Evolutionary conservation across 495 filamentous ascomycete genomes (phyloP), one percentile per base, ranked within the genome.

Genomic region (Baudoinia panamericana): DNA sequence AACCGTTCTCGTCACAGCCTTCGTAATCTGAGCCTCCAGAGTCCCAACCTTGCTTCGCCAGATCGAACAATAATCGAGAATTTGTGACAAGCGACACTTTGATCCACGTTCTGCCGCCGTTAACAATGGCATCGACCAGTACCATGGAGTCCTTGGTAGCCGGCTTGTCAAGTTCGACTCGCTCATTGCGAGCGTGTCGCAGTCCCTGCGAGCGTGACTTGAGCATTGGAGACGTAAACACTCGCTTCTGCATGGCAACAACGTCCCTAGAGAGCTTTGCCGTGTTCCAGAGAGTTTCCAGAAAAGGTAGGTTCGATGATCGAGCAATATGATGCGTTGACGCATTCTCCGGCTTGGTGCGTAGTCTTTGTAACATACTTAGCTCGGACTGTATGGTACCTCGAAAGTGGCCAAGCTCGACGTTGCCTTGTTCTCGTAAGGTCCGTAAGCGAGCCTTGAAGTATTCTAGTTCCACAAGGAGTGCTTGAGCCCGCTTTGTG

Each of bases 1-100:
- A 45, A 46, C 71, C 65, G 22, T n/a, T 22, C 10, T 70, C 66
- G 30, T 63, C 61, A 8, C 61, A 52, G 25, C 50, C 52, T 4
- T 62, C 61, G 26, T 48, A 46, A 25, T 50, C 46, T 11, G 43
- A 43, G 12, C 24, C 42, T 16, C 39, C 48, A 4, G 43, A 46
- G 20, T 46, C 36, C 57, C 59, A 63, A 5, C 62, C 62, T 36
- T 57, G 40, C 32, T 62, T 61, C 0, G 62, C 62, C 9, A 64
- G 44, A 28, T 64, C 62, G 43, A 59, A 60, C 2, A 64, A 32
- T 17, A 64, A 28, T 36, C 62, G 40, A 17, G 51, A 54, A 21
- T 58, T 45, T 0, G 51, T 59, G 20, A 58, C 40, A 1, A 57
- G 57, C 0, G 55, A 57, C 4, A 62, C 44, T 26, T 60, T 58